Base-by-base conservation (phyloP, 2,329 filamentous ascomycete species). In the Elsinoe arachidis region DNA sequence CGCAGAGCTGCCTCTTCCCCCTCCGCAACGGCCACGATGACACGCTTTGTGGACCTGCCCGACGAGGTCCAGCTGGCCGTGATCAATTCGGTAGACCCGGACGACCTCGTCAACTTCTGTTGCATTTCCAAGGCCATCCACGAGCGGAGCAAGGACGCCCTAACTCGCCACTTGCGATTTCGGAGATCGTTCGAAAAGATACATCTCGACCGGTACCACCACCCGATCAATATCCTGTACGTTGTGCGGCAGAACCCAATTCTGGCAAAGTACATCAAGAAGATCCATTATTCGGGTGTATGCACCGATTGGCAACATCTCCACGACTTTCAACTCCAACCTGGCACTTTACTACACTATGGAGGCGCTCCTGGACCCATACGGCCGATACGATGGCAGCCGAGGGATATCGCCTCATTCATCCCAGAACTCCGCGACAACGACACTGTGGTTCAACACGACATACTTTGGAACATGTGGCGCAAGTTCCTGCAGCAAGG, bases 11-110 rank as follows among this genome's bases (percentile, higher is more conserved):
- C 46, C 33, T 39, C 33, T 39, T 26, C 19, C 3, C 17, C 26
- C 33, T 53, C 33, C 15, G 19, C 35, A 35, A 14, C 34, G 33
- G 49, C 49, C n/a, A 21, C 49, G 11, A 53, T 53, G 49, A 53
- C 49, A 21, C 49, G 49, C 49, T 39, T 53, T 34, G 10, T 37
- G 17, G 34, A 39, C 19, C n/a, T 53, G 33, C 49, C 49, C 21
- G 33, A 53, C n/a, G 49, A 53, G 35, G 33, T 39, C 17, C 49
- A 53, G n/a, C 34, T 53, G 33, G 49, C 35, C 14, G 33, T 53
- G 7, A 53, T 53, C 34, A 15, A 35, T 34, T 34, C 33, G 2
- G 17, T 53, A 7, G 49, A 53, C n/a, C n/a, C 15, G 14, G 49
- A 53, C 19, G 49, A 53, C 33, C 19, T 53, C n/a, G 7, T 53